A percentile compares a stretch with the other conserved stretches of the same genome.
phyloP scores from a whole-genome alignment of 2,329 filamentous ascomycete genomes.

The Stagonosporopsis chrysanthemi region DNA sequence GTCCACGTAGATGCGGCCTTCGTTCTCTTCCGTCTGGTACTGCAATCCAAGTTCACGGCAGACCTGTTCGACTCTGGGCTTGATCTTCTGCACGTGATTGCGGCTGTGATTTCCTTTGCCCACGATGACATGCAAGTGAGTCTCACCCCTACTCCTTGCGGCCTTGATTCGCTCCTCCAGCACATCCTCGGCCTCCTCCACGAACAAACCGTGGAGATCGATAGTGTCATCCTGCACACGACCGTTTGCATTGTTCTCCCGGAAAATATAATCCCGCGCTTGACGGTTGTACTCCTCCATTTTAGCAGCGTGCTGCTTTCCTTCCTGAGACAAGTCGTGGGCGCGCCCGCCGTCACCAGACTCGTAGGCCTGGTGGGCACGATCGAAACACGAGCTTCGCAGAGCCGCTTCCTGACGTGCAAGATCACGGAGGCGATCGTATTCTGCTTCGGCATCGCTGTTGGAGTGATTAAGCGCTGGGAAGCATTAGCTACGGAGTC shows the following conservation, averaged over 20 bases:
- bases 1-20: slow-evolving; percentile 87
- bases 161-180: slow-evolving; percentile 84
- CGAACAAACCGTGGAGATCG: slow-evolving; percentile 92
- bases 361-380: slow-evolving; percentile 76
- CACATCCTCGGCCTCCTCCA: slow-evolving; percentile 93
- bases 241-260: slow-evolving; percentile 85
- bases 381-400: slow-evolving; percentile 77
- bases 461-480: slow-evolving; percentile 48
- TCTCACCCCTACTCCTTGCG: slow-evolving; percentile 75
- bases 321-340: slow-evolving; percentile 82
- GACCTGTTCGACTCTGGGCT: slow-evolving; percentile 89
- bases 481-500: slow-evolving; percentile 9
- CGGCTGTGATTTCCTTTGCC: slow-evolving; percentile 90
- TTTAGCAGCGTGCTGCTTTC: slow-evolving; percentile 80
- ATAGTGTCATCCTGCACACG: slow-evolving; percentile 82
- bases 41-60: slow-evolving; percentile 83
- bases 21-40: slow-evolving; percentile 86
- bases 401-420: slow-evolving; percentile 82
- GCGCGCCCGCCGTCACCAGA: slow-evolving; percentile 83
- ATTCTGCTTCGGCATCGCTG: slow-evolving; percentile 73
- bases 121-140: slow-evolving; percentile 91
- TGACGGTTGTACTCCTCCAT: slow-evolving; percentile 92
- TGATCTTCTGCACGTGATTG: slow-evolving; percentile 89
- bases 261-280: slow-evolving; percentile 92
- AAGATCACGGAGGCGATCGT: slow-evolving; percentile 85